Conservation (phyloP, 768 basidiomycete genomes). For the Podaxis rugospora region DNA sequence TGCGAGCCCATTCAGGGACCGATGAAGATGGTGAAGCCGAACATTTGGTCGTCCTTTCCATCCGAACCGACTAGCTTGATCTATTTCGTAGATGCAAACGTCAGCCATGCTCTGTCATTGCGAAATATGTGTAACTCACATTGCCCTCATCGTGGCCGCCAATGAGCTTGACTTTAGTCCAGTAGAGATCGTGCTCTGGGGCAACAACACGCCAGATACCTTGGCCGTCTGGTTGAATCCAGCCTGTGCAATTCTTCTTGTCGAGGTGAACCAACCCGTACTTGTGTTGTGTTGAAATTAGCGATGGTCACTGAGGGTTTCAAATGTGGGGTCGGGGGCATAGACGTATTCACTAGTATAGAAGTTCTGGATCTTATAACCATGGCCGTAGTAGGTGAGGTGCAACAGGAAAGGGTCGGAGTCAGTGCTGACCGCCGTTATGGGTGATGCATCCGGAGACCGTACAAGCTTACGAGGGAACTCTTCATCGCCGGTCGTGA, state of each 20-base stretch:
- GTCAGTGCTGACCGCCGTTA: background rate
- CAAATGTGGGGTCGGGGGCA: background rate
- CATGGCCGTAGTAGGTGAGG: background rate
- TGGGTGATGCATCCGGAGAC: background rate
- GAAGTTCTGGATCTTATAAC: background rate
- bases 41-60: background rate
- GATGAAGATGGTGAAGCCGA: background rate
- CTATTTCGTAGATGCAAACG: background rate
- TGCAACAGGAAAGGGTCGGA: background rate
- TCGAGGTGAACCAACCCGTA: background rate
- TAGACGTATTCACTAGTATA: background rate
- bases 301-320: too few relatives aligned
- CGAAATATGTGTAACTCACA: background rate
- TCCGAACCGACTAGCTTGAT: background rate
- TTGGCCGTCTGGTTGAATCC: background rate
- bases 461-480: background rate
- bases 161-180: background rate
- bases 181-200: background rate
- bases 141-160: background rate
- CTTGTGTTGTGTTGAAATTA: background rate
- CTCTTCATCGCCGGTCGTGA: background rate
- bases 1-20: background rate
- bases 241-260: background rate
- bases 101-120: background rate
- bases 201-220: background rate